Evolutionary conservation across 441 rosid genomes (phyloP).

Genomic region (Adansonia gregorii): DNA sequence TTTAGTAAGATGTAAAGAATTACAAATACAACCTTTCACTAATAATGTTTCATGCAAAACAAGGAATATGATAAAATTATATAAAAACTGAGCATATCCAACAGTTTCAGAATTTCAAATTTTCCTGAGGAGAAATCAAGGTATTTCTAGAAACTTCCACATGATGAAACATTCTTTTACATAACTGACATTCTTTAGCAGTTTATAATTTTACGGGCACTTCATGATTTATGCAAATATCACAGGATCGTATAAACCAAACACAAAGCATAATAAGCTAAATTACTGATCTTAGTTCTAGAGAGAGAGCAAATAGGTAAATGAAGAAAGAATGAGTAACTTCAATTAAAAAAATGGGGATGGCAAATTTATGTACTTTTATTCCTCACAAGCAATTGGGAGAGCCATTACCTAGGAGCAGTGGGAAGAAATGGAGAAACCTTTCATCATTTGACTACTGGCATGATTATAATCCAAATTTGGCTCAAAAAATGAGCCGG

Average conservation of each 20-base stretch:
- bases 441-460: background rate
- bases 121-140: background rate
- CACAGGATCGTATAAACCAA: conserved; percentile 4
- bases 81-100: background rate
- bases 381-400: conserved; percentile 7
- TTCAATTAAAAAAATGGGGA: background rate
- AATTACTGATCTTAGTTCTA: background rate
- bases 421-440: background rate
- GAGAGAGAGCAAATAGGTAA: conserved; percentile 9
- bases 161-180: background rate
- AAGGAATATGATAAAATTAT: background rate
- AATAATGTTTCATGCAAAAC: background rate
- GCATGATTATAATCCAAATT: background rate
- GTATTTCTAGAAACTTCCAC: conserved; percentile 19
- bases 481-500: conserved; percentile 2
- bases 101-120: background rate
- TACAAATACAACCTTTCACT: conserved; percentile 9
- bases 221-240: background rate
- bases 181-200: background rate
- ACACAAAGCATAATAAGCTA: background rate
- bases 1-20: background rate
- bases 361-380: background rate
- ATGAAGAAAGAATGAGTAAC: background rate
- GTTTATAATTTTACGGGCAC: background rate
- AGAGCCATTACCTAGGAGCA: background rate